These are phyloP conservation scores for Talaromyces wortmannii DNA, from an alignment of 495 filamentous ascomycete genomes.

Conservation along the genomic window DNA sequence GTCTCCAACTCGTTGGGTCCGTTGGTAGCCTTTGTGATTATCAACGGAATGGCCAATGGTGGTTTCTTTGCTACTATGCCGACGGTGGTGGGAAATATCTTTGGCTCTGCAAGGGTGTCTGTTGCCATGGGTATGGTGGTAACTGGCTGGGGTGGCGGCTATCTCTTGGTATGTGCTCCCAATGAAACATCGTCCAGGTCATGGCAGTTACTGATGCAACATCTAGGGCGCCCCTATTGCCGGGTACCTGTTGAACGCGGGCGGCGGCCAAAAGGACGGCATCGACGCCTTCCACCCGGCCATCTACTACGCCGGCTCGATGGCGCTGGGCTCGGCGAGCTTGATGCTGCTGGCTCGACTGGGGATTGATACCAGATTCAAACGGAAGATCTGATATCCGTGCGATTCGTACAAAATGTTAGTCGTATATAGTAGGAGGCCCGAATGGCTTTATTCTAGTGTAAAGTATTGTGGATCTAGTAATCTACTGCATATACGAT, in stretches of 20 bases:
- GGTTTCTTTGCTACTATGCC: conserved; percentile 55
- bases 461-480: neutral
- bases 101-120: conserved; percentile 45
- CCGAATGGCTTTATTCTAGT: neutral
- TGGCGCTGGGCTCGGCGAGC: conserved; percentile 16
- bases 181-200: no score
- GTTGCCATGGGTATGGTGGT: conserved; percentile 57
- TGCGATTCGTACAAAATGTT: no score
- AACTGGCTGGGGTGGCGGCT: conserved; percentile 53
- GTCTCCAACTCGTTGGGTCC: conserved; percentile 44
- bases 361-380: neutral
- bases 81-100: conserved; percentile 51
- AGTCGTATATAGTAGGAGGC: no score
- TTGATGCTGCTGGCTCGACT: conserved; percentile 2
- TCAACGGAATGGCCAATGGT: conserved; percentile 51
- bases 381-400: neutral
- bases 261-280: conserved; percentile 37
- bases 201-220: conserved; percentile 7
- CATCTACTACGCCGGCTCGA: conserved; percentile 49
- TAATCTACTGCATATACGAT: neutral
- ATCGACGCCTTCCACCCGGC: conserved; percentile 47
- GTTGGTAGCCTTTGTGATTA: conserved; percentile 41
- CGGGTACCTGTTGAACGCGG: conserved; percentile 47
- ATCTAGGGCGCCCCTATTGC: conserved; percentile 51
- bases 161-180: conserved; percentile 39